phyloP scores from a whole-genome alignment of 257 asterid genomes.

The Solanum arcanum region DNA sequence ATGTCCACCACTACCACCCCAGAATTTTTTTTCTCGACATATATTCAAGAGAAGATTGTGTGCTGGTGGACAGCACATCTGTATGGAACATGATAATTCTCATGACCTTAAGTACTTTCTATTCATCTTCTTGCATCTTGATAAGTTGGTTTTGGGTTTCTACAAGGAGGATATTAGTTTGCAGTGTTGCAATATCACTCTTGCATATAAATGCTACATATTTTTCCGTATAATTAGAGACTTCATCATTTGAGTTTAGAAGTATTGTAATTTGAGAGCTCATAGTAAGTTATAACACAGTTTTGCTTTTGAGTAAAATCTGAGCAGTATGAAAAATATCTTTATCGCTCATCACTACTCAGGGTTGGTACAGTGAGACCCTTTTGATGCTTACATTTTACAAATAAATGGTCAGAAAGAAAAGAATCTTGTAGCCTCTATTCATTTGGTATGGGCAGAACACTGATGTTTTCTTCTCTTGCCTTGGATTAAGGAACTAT shows the following conservation, averaged over 20 bases:
- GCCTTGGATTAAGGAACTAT: background rate
- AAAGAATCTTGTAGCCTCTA: background rate
- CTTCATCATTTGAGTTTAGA: background rate
- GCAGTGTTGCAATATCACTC: background rate
- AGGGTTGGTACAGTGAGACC: background rate
- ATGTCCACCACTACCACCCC: background rate
- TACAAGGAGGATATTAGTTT: background rate
- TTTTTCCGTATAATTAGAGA: background rate
- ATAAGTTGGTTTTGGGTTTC: background rate
- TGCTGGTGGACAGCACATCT: background rate
- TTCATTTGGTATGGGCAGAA: background rate
- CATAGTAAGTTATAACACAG: background rate
- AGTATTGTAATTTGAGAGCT: background rate
- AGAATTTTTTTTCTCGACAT: background rate
- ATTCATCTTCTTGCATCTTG: background rate
- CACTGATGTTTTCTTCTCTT: background rate
- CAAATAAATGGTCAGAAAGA: background rate
- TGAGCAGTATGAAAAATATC: background rate
- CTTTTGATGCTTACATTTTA: background rate
- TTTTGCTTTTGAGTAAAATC: background rate
- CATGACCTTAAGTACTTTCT: background rate
- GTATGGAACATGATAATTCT: background rate
- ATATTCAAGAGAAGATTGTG: background rate
- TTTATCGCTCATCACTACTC: background rate
- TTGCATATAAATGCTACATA: background rate